Base-by-base conservation (phyloP, 2,329 filamentous ascomycete species). In the Fusarium graminum region DNA sequence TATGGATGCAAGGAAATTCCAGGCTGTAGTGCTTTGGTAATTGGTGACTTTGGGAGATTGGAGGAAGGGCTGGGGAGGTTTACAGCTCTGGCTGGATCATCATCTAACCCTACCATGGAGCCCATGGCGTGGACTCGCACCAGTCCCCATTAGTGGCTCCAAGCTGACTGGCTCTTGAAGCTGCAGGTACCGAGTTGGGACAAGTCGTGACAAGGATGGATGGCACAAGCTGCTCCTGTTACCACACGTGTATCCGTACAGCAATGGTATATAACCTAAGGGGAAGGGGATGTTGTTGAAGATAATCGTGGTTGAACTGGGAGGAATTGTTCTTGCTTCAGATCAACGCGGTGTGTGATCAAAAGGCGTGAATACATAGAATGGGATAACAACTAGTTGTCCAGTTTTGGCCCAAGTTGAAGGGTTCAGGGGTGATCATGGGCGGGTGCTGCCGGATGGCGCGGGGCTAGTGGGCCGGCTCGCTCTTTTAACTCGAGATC, bases 391-490 rank as follows among this genome's bases (percentile, higher is more conserved):
- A 59, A 25, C 43, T 49, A 29, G 7, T 25, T 46, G 41, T 47
- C 44, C 55, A 43, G 38, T 46, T 58, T 47, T 32, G 65, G 66
- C 51, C 51, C 52, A 51, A 41, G 47, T 41, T 62, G 51, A 46
- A 68, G 65, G 60, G 65, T 68, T 67, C 65, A 65, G 61, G 65
- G 65, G 43, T 69, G 51, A 42, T 54, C 57, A 49, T 63, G 62
- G 55, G 58, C 65, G 66, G 66, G 65, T 69, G 65, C 66, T 68
- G 66, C 66, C 66, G 66, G 66, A 69, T 63, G 55, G 66, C 65
- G 66, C 66, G 66, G 65, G 66, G 62, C 66, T 68, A 68, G 62
- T 60, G 60, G 61, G 34, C 59, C 34, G 17, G 49, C 51, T 40
- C 30, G 34, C 34, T 36, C 16, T 36, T n/a, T 64, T 52, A 58